phyloP scores from a whole-genome alignment of 2,329 filamentous ascomycete genomes.

The Fonsecaea monophora region DNA sequence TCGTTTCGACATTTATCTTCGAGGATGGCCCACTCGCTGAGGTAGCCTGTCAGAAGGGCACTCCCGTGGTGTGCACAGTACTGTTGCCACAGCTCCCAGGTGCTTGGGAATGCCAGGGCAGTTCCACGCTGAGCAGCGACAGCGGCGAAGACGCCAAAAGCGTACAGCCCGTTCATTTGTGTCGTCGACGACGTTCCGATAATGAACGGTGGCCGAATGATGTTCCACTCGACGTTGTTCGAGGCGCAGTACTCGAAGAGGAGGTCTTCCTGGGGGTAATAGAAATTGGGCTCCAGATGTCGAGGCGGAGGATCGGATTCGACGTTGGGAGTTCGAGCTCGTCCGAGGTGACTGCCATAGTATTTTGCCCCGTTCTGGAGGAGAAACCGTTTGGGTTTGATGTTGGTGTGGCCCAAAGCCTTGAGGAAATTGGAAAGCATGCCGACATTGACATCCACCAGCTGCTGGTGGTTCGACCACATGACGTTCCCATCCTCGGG shows the following conservation, averaged over 20 bases:
- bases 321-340: constrained; percentile 51
- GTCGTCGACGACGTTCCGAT: constrained; percentile 46
- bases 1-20: constrained; percentile 51
- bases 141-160: constrained; percentile 58
- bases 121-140: constrained; percentile 53
- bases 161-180: constrained; percentile 57
- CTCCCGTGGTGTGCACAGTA: constrained; percentile 49
- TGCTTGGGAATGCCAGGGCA: constrained; percentile 54
- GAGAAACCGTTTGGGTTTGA: constrained; percentile 56
- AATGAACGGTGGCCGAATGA: constrained; percentile 58
- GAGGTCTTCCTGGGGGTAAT: constrained; percentile 61
- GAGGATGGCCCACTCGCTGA: constrained; percentile 59
- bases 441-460: constrained; percentile 54
- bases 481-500: constrained; percentile 48
- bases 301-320: constrained; percentile 55
- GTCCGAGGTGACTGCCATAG: constrained; percentile 59
- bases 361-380: constrained; percentile 62
- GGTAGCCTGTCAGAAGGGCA: constrained; percentile 57
- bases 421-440: constrained; percentile 59
- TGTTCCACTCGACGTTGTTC: constrained; percentile 53
- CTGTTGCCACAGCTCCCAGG: constrained; percentile 54
- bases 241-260: constrained; percentile 53
- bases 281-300: constrained; percentile 59
- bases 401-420: constrained; percentile 50
- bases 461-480: constrained; percentile 60